Evolutionary conservation across 1,139 yeast species (phyloP).

Genomic region (Magnusiomyces sp.): DNA sequence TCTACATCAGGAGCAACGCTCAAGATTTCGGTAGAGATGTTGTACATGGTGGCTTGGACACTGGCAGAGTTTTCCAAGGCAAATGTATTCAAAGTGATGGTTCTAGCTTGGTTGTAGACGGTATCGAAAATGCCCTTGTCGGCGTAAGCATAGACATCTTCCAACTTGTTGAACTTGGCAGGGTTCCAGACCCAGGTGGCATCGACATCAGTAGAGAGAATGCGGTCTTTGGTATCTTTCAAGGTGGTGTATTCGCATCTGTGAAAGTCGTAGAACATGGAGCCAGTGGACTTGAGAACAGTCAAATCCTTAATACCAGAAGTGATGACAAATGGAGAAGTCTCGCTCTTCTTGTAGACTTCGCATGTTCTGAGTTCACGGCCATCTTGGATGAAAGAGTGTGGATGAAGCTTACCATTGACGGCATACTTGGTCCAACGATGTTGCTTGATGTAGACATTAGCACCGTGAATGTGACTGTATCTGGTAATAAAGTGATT

Average conservation of each 20-base stretch:
- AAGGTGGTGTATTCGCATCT: conserved; percentile 83
- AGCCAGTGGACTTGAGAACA: conserved; percentile 87
- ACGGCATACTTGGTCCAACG: conserved; percentile 74
- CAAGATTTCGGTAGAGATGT: conserved; percentile 73
- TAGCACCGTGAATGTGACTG: conserved; percentile 63
- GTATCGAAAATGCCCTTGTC: conserved; percentile 56
- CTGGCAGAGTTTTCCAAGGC: conserved; percentile 83
- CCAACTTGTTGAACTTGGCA: conserved; percentile 43
- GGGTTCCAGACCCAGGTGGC: conserved; percentile 64
- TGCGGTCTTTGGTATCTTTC: conserved; percentile 72
- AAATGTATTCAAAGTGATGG: conserved; percentile 63
- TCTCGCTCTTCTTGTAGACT: conserved; percentile 35
- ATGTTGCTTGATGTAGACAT: conserved; percentile 57
- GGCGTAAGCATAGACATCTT: conserved; percentile 45
- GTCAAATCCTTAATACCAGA: conserved; percentile 78
- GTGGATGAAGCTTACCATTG: conserved; percentile 67
- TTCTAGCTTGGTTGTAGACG: conserved; percentile 53
- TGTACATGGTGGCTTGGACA: conserved; percentile 93
- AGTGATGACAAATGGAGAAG: conserved; percentile 46
- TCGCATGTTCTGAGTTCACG: conserved; percentile 65
- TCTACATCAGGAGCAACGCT: conserved; percentile 47
- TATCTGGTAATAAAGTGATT: conserved; percentile 72
- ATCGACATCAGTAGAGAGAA: conserved; percentile 78
- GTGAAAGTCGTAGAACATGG: conserved; percentile 84
- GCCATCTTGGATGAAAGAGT: conserved; percentile 79